Conservation (phyloP, 1,139 yeast genomes). For the Zygoascus hellenicus region DNA sequence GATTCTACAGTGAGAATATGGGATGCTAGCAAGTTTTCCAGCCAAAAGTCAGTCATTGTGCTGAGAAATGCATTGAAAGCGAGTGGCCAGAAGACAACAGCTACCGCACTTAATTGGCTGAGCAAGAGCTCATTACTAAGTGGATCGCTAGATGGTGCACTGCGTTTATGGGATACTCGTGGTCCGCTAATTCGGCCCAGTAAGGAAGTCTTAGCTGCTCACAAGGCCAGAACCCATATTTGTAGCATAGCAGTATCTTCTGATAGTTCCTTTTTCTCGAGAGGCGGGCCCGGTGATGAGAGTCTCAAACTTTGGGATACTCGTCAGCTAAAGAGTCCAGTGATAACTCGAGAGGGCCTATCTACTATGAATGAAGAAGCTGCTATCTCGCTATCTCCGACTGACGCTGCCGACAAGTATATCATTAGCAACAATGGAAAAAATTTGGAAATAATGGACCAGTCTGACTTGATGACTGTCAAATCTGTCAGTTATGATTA, state of each 20-base stretch:
- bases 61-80: conserved; percentile 22
- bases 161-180: conserved; percentile 30
- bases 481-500: conserved; percentile 20
- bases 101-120: conserved; percentile 24
- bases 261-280: conserved; percentile 23
- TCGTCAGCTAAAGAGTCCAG: conserved; percentile 32
- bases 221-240: conserved; percentile 20
- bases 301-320: conserved; percentile 36
- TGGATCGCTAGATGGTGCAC: conserved; percentile 29
- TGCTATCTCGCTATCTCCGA: conserved; percentile 22
- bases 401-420: conserved; percentile 24
- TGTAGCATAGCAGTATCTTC: conserved; percentile 21
- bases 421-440: conserved; percentile 26
- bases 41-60: conserved; percentile 31
- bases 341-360: conserved; percentile 28
- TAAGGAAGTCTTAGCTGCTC: conserved; percentile 24
- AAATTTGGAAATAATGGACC: conserved; percentile 34
- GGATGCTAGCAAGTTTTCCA: conserved; percentile 27
- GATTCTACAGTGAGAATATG: conserved; percentile 37
- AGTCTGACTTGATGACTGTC: conserved; percentile 34
- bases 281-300: conserved; percentile 29
- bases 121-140: conserved; percentile 21
- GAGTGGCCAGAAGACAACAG: conserved; percentile 22
- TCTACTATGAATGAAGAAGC: conserved; percentile 22
- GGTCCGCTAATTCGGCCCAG: conserved; percentile 31